A percentile compares a stretch with the other conserved stretches of the same genome.
Evolutionary conservation across 2,329 filamentous ascomycete genomes (phyloP).

Genomic region (Diatrype stigma): DNA sequence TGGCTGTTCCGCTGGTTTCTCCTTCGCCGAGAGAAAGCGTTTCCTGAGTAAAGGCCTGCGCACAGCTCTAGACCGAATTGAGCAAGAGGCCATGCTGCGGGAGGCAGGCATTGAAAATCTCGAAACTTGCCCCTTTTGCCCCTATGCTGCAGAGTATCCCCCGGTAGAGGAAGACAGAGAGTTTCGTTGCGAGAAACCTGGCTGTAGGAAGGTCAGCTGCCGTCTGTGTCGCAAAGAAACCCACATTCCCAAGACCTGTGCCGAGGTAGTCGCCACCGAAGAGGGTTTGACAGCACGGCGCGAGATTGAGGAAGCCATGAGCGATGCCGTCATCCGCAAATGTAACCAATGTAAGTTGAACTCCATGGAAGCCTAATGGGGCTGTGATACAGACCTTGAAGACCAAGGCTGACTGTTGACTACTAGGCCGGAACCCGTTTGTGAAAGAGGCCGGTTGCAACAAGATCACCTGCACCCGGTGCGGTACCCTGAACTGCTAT

Average conservation of each 20-base stretch:
- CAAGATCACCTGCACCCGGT: slow-evolving; percentile 72
- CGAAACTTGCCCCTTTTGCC: slow-evolving; percentile 75
- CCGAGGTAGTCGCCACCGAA: slow-evolving; percentile 58
- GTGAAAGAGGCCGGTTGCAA: slow-evolving; percentile 79
- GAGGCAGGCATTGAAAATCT: slow-evolving; percentile 68
- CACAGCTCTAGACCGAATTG: slow-evolving; percentile 63
- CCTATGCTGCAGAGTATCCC: slow-evolving; percentile 70
- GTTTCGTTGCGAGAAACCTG: slow-evolving; percentile 65
- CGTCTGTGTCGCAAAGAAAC: slow-evolving; percentile 64
- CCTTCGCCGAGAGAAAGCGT: slow-evolving; percentile 45
- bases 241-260: slow-evolving; percentile 70
- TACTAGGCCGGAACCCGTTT: slow-evolving; percentile 62
- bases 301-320: slow-evolving; percentile 79
- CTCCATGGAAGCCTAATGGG: background rate
- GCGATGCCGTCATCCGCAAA: slow-evolving; percentile 67
- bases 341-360: slow-evolving; percentile 59
- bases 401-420: background rate
- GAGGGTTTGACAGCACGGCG: slow-evolving; percentile 59
- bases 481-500: slow-evolving; percentile 58
- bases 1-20: slow-evolving; percentile 61
- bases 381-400: background rate
- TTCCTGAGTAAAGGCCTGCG: slow-evolving; percentile 57
- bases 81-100: slow-evolving; percentile 66
- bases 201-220: slow-evolving; percentile 62
- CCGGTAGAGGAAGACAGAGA: slow-evolving; percentile 65